Base-by-base conservation (phyloP, 768 basidiomycete genomes). In the Tephrocybe sp. region DNA sequence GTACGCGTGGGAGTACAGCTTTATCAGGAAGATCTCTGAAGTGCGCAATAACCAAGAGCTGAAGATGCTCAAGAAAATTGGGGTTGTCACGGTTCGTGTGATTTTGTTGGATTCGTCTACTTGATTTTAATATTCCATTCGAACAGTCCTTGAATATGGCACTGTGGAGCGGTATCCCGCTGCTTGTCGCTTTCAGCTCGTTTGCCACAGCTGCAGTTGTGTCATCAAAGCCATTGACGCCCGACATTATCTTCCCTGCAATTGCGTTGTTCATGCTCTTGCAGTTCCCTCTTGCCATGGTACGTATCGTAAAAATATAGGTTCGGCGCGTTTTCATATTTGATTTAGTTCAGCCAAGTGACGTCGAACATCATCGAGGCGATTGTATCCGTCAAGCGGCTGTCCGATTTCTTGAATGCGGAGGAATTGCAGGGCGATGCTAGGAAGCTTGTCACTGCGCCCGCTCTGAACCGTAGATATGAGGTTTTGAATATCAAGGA, bases 1-100 rank as follows among this genome's bases (percentile, higher is more conserved):
- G 3, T 96, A 96, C 67, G 91, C 90, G 2, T 98, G 96, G 96
- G 96, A 98, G 70, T 82, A 86, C 59, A 87, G 90, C 3, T 98
- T 98, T 63, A 78, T 90, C 24, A 77, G 85, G 44, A 85, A 84
- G 49, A 79, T 98, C 25, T 69, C 86, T n/a, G 75, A 81, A 18
- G 88, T 94, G 2, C 77, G 93, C 37, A 93, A 95, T 63, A 81
- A 90, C 50, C 73, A 84, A 57, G 94, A 96, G 65, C 65, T 98
- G 42, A 83, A 75, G 55, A 85, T 90, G 81, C 75, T 98, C 32
- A 78, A 76, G 50, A 90, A 85, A 65, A 94, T 98, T 50, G 93
- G 92, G 2, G 71, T 96, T 21, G 68, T 78, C 10, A 84, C 84
- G 15, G 85, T 86, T 44, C 51, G 81, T 64, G 36, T 30, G 28